Evolutionary conservation across 2,329 filamentous ascomycete species (phyloP).

Genomic region (Passalora sequoiae): DNA sequence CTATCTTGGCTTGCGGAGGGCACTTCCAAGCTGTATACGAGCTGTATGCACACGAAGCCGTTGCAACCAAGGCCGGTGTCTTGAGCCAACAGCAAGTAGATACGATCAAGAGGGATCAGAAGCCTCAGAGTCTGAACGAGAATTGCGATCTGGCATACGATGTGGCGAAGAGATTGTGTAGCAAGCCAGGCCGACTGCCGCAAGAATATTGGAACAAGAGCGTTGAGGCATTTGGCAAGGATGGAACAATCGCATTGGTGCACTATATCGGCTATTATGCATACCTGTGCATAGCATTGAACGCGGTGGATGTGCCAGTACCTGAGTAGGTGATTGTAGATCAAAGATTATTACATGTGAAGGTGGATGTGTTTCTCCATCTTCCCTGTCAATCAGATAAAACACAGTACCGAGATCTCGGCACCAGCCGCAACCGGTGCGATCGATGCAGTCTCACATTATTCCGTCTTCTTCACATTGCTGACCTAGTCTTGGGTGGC

Average conservation of each 20-base stretch:
- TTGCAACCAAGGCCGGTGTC: slow-evolving; percentile 16
- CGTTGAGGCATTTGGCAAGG: slow-evolving; percentile 20
- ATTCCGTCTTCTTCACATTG: too few relatives aligned
- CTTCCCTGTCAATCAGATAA: too few relatives aligned
- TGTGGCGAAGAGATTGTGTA: slow-evolving; percentile 19
- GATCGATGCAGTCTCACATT: too few relatives aligned
- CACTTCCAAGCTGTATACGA: slow-evolving; percentile 23
- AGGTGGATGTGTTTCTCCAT: background rate
- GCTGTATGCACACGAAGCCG: slow-evolving; percentile 22
- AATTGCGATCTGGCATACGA: slow-evolving; percentile 22
- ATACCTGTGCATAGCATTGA: slow-evolving; percentile 23
- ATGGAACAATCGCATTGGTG: slow-evolving; percentile 23
- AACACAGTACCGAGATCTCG: too few relatives aligned
- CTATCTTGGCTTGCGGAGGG: slow-evolving; percentile 23
- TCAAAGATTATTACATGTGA: background rate
- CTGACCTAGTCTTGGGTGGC: too few relatives aligned
- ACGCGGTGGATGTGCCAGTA: slow-evolving; percentile 21
- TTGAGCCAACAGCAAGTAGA: slow-evolving; percentile 15
- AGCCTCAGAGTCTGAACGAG: slow-evolving; percentile 20
- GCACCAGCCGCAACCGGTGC: too few relatives aligned
- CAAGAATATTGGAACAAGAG: slow-evolving; percentile 17
- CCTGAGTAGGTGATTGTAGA: slow-evolving; percentile 1
- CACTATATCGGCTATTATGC: slow-evolving; percentile 25
- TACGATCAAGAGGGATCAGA: slow-evolving; percentile 15
- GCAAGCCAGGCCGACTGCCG: slow-evolving; percentile 19